These are phyloP conservation scores for Cyberlindnera lachancei DNA, from an alignment of 805 yeast genomes.

Conservation along the genomic window DNA sequence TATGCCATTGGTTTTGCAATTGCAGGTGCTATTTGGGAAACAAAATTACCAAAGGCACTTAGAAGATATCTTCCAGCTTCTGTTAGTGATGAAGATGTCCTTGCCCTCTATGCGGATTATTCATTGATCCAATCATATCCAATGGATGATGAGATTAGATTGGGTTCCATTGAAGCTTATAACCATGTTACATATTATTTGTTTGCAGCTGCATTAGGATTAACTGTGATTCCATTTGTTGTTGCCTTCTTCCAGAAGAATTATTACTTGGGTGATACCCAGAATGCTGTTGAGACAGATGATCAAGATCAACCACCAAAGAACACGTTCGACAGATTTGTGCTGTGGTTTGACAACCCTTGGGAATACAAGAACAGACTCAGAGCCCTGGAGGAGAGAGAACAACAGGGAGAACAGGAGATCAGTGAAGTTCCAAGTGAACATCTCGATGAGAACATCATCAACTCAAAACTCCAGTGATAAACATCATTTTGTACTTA, in stretches of 20 bases:
- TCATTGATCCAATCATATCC: slow-evolving; percentile 21
- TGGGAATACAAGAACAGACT: background rate
- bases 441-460: too few species aligned
- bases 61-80: slow-evolving; percentile 22
- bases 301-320: slow-evolving; percentile 3
- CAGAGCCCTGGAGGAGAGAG: background rate
- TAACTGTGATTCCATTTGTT: slow-evolving; percentile 25
- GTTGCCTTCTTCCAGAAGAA: slow-evolving; percentile 28
- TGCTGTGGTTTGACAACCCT: slow-evolving; percentile 2
- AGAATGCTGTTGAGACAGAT: slow-evolving; percentile 27
- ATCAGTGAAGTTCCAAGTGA: too few species aligned
- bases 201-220: slow-evolving; percentile 24
- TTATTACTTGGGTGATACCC: slow-evolving; percentile 29
- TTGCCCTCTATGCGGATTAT: slow-evolving; percentile 19
- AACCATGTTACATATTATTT: slow-evolving; percentile 23
- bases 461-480: too few species aligned
- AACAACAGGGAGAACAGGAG: too few species aligned
- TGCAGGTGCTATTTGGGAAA: slow-evolving; percentile 29
- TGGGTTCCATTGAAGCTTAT: slow-evolving; percentile 28
- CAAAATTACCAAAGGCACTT: slow-evolving; percentile 26
- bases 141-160: slow-evolving; percentile 23
- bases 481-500: too few species aligned
- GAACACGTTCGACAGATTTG: slow-evolving; percentile 2
- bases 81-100: slow-evolving; percentile 18
- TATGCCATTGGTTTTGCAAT: slow-evolving; percentile 31